phyloP scores from a whole-genome alignment of 495 filamentous ascomycete genomes.

The Letharia lupina region DNA sequence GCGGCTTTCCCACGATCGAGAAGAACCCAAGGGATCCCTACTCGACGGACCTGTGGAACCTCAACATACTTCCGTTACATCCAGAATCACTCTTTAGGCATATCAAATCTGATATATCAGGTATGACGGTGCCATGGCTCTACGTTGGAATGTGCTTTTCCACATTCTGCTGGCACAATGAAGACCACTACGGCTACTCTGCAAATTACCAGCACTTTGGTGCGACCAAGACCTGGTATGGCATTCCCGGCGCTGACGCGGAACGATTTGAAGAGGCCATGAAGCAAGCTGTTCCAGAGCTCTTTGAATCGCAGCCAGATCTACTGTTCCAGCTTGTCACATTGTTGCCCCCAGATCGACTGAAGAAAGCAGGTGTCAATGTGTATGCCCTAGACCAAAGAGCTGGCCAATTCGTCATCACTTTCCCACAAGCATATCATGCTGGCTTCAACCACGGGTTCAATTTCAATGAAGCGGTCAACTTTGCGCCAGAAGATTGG shows the following conservation, averaged over 20 bases:
- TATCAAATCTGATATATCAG: conserved; percentile 98
- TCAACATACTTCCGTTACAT: conserved; percentile 87
- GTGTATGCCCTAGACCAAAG: conserved; percentile 91
- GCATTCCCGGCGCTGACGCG: conserved; percentile 87
- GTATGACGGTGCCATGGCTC: conserved; percentile 98
- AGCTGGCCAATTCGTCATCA: conserved; percentile 93
- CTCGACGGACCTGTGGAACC: conserved; percentile 87
- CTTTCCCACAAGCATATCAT: conserved; percentile 87
- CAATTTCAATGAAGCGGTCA: conserved; percentile 99
- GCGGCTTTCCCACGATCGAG: conserved; percentile 93
- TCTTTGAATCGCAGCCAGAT: conserved; percentile 96
- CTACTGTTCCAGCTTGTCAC: conserved; percentile 96
- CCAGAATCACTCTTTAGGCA: conserved; percentile 89
- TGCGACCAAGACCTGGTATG: conserved; percentile 98
- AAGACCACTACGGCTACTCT: conserved; percentile 97
- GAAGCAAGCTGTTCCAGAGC: conserved; percentile 86
- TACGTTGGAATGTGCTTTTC: conserved; percentile 99
- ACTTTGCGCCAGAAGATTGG: conserved; percentile 96
- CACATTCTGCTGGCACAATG: conserved; percentile 99
- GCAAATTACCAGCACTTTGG: conserved; percentile 99
- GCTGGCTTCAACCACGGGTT: conserved; percentile 94
- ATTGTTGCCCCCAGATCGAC: conserved; percentile 81
- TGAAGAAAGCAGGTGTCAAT: conserved; percentile 88
- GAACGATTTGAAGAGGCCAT: conserved; percentile 93
- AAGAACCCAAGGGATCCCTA: conserved; percentile 80